Evolutionary conservation across 2,329 filamentous ascomycete species (phyloP), one percentile per base, ranked within the genome.

Genomic region (Colletotrichum endophyticum): DNA sequence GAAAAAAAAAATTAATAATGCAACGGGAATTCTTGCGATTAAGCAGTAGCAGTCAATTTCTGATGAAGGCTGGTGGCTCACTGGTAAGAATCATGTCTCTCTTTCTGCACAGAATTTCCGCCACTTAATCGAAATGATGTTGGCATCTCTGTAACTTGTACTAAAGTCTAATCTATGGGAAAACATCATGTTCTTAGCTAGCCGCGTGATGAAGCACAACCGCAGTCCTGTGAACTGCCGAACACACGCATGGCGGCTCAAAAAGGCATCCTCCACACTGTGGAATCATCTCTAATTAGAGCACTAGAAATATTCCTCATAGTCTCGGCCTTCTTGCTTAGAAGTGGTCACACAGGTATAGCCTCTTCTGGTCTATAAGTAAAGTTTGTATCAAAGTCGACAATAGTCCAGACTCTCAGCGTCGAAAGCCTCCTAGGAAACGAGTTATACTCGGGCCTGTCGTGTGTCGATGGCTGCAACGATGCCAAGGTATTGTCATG

Each of bases 31-130:
- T 6, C 9, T 6, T 22, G 44, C 11, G 44, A 22, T 5, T 7
- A 22, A 22, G n/a, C 9, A 22, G 44, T 22, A 1, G 11, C 1
- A 8, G 44, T 22, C 11, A 49, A 49, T 49, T 4, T 13, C 1
- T 0, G 3, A 22, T 8, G 0, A 3, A 7, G 11, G 19, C n/a
- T 13, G 44, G 11, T 13, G 2, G n/a, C 44, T 8, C n/a, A 1
- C 1, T 22, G 3, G 44, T 8, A 22, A 53, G 11, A 53, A 22
- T 22, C 11, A 53, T 1, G 44, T 13, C 44, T 49, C 11, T 5
- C 0, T 49, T 0, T 49, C n/a, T 49, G 44, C 44, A 49, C n/a
- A 0, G 44, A 11, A 49, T 5, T 49, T 8, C n/a, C n/a, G 11
- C n/a, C 6, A 22, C 0, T 7, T 22, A 13, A 5, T 22, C 0